phyloP scores from a whole-genome alignment of 2,329 filamentous ascomycete genomes.

The Fusarium sp. region DNA sequence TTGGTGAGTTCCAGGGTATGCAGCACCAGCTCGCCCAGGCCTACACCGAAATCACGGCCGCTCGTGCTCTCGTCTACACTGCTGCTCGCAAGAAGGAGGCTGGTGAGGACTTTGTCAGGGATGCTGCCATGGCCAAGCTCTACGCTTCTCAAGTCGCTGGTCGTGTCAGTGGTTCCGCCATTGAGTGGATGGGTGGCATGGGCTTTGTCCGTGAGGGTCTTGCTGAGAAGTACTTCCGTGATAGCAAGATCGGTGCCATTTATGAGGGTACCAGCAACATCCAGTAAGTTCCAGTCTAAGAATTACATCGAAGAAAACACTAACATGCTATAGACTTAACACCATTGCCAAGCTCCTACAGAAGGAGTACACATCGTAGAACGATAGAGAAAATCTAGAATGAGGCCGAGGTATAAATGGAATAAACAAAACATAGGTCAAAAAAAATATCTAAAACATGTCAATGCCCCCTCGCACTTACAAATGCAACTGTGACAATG shows the following conservation, averaged over 20 bases:
- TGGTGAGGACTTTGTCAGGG: constrained; percentile 91
- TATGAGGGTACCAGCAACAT: constrained; percentile 92
- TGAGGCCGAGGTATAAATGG: constrained; percentile 12
- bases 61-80: constrained; percentile 93
- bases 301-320: not conserved
- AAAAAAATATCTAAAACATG: constrained; percentile 27
- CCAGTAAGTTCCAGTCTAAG: constrained; percentile 59
- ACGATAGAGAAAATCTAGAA: constrained; percentile 8
- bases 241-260: constrained; percentile 98
- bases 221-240: constrained; percentile 97
- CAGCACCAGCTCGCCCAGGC: constrained; percentile 98
- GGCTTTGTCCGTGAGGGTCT: constrained; percentile 96
- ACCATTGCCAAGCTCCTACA: constrained; percentile 72
- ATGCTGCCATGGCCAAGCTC: constrained; percentile 98
- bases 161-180: constrained; percentile 82
- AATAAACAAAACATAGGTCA: constrained; percentile 15
- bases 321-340: constrained; percentile 61
- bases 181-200: constrained; percentile 99
- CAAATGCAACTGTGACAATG: not conserved
- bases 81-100: constrained; percentile 98
- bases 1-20: constrained; percentile 99
- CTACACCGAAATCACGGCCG: constrained; percentile 92
- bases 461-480: not conserved
- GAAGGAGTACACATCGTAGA: constrained; percentile 66
- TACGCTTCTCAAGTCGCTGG: constrained; percentile 93